phyloP scores from a whole-genome alignment of 441 rosid genomes.

The Codiaeum variegatum region DNA sequence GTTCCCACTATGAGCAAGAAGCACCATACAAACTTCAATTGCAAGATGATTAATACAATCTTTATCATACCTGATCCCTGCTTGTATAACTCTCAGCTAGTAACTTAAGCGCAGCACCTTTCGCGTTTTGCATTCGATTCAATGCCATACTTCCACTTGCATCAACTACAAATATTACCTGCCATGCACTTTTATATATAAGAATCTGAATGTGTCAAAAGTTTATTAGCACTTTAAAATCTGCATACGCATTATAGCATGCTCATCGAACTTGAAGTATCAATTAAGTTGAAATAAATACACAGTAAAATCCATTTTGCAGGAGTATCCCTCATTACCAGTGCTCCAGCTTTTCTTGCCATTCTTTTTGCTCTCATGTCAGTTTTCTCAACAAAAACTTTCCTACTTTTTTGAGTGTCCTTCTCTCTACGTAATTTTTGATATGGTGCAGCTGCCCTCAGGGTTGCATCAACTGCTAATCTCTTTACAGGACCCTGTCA shows the following conservation, averaged over 20 bases:
- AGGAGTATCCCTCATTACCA: slow-evolving; percentile 51
- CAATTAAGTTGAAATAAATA: slow-evolving; percentile 5
- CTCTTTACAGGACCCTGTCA: slow-evolving; percentile 90
- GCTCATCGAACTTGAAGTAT: background rate
- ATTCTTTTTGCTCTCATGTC: slow-evolving; percentile 99
- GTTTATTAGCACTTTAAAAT: background rate
- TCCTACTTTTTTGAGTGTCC: slow-evolving; percentile 65
- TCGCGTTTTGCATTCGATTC: slow-evolving; percentile 97
- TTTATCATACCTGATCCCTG: slow-evolving; percentile 81
- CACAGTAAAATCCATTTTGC: background rate
- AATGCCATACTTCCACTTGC: slow-evolving; percentile 99
- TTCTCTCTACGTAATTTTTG: slow-evolving; percentile 88
- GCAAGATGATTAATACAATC: background rate
- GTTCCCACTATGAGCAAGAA: background rate
- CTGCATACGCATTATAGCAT: background rate
- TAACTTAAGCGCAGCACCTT: slow-evolving; percentile 95
- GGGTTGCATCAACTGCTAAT: slow-evolving; percentile 98
- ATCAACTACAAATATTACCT: slow-evolving; percentile 96
- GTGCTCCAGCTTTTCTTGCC: slow-evolving; percentile 99
- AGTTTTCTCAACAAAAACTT: slow-evolving; percentile 89
- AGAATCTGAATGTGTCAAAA: slow-evolving; percentile 9
- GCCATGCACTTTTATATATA: slow-evolving; percentile 26
- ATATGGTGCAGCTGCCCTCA: slow-evolving; percentile 98
- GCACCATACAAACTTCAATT: background rate
- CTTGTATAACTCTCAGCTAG: slow-evolving; percentile 98